A percentile compares a stretch with the other conserved stretches of the same genome.
phyloP scores from a whole-genome alignment of 2,329 filamentous ascomycete species.

The Epichloe sylvatica region DNA sequence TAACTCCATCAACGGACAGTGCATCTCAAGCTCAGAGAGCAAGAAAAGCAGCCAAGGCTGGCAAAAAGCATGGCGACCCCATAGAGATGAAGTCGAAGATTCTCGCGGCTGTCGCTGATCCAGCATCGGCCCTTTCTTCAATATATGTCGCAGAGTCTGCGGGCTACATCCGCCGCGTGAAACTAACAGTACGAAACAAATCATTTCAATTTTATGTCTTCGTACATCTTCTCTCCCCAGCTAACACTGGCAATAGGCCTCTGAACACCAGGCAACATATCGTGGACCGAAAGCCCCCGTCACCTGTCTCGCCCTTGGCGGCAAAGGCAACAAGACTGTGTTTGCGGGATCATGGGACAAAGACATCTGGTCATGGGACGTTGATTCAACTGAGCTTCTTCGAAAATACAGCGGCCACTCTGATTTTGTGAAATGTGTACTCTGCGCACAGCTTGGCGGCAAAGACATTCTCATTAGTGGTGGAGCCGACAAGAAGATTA shows the following conservation, averaged over 20 bases:
- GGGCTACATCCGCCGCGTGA: constrained; percentile 60
- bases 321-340: constrained; percentile 41
- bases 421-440: constrained; percentile 81
- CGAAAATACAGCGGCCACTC: constrained; percentile 60
- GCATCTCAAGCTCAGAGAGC: constrained; percentile 33
- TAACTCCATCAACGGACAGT: constrained; percentile 17
- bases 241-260: constrained; percentile 12
- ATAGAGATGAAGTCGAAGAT: constrained; percentile 76
- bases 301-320: constrained; percentile 58
- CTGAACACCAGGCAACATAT: constrained; percentile 33
- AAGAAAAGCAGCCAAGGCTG: constrained; percentile 54
- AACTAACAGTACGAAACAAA: constrained; percentile 5
- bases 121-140: constrained; percentile 38
- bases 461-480: constrained; percentile 57
- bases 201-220: background rate
- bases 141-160: constrained; percentile 78
- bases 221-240: background rate
- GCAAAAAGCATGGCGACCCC: constrained; percentile 71
- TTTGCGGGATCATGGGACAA: constrained; percentile 96
- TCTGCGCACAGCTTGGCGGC: constrained; percentile 45
- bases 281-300: constrained; percentile 67
- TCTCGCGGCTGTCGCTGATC: constrained; percentile 57
- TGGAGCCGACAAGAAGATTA: constrained; percentile 63
- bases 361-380: constrained; percentile 72
- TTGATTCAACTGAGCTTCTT: constrained; percentile 38